Base-by-base conservation (phyloP, 805 yeast genomes). In the Ogataea zsoltii region DNA sequence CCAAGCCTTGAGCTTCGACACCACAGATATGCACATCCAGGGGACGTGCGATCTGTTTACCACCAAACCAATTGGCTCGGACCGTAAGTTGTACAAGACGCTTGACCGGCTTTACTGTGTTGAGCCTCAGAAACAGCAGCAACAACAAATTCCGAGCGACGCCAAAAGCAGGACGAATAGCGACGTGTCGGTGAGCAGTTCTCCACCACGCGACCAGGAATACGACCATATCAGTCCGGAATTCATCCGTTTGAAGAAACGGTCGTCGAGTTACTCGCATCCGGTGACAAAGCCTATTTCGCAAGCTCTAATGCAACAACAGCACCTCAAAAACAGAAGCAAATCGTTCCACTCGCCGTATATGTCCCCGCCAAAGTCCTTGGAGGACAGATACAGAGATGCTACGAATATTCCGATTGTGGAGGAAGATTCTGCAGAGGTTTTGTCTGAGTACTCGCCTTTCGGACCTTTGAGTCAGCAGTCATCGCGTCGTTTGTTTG, bases 41-140 rank as follows among this genome's bases (percentile, higher is more conserved):
- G 98, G 97, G 11, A 90, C 96, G 19, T 84, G 96, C 62, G 99
- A 94, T 61, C 75, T 94, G 39, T 94, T 89, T 61, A 88, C 98
- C 1, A 94, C 99, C 2, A 94, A 92, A 60, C 90, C 97, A 1
- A 88, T 91, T 18, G 88, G 94, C 1, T 77, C 92, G 1, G 99
- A 94, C 66, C 77, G 90, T 55, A 91, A 91, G 66, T 76, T 92
- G 23, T 89, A 87, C 71, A 88, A 89, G 65, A 82, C 91, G 0
- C 82, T 94, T 34, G 97, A 90, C 62, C 81, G 84, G 54, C 92
- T 63, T 23, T 63, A 62, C 44, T 56, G 55, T 33, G 21, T 41
- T 13, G 43, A 37, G 15, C 31, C 39, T 18, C 38, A 23, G 36
- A 37, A 40, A 18, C 45, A 42, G 26, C 38, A 45, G n/a, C 34